A percentile compares a stretch with the other conserved stretches of the same genome.
These are phyloP conservation scores for Cystofilobasidium ferigula DNA, from an alignment of 768 basidiomycete species.

Conservation along the genomic window DNA sequence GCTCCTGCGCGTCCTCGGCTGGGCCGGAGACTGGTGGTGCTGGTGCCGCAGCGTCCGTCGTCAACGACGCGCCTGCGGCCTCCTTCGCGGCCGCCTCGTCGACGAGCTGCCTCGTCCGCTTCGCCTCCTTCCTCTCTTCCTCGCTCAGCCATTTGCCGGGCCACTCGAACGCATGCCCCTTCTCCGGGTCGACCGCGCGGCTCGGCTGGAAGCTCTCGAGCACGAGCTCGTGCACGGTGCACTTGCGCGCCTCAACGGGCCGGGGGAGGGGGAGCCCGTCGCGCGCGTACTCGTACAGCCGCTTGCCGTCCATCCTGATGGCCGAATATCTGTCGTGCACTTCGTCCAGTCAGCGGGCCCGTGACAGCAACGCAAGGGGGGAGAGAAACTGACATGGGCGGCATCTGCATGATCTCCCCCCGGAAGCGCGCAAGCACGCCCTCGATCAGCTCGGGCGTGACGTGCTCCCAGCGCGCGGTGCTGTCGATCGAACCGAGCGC, in stretches of 20 bases:
- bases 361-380: neutral
- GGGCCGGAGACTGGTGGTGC: neutral
- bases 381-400: slow-evolving; percentile 61
- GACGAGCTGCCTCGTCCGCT: slow-evolving; percentile 47
- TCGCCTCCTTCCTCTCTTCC: slow-evolving; percentile 60
- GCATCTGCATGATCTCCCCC: slow-evolving; percentile 79
- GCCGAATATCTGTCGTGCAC: slow-evolving; percentile 69
- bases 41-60: neutral
- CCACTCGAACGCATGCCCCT: slow-evolving; percentile 63
- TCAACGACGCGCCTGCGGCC: neutral
- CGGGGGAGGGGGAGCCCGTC: slow-evolving; percentile 80
- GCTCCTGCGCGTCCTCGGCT: neutral
- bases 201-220: slow-evolving; percentile 38
- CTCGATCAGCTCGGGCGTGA: slow-evolving; percentile 68
- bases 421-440: slow-evolving; percentile 57
- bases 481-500: slow-evolving; percentile 73
- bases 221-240: slow-evolving; percentile 69
- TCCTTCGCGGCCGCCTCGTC: slow-evolving; percentile 3
- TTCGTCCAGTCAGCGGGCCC: neutral
- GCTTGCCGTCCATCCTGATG: slow-evolving; percentile 94
- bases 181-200: slow-evolving; percentile 41
- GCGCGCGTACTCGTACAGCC: slow-evolving; percentile 89
- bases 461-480: slow-evolving; percentile 55
- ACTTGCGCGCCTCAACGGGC: slow-evolving; percentile 77
- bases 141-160: slow-evolving; percentile 59